A percentile compares a stretch with the other conserved stretches of the same genome.
Conservation (phyloP, 1,139 yeast species). For the Scheffersomyces parashehatae region DNA sequence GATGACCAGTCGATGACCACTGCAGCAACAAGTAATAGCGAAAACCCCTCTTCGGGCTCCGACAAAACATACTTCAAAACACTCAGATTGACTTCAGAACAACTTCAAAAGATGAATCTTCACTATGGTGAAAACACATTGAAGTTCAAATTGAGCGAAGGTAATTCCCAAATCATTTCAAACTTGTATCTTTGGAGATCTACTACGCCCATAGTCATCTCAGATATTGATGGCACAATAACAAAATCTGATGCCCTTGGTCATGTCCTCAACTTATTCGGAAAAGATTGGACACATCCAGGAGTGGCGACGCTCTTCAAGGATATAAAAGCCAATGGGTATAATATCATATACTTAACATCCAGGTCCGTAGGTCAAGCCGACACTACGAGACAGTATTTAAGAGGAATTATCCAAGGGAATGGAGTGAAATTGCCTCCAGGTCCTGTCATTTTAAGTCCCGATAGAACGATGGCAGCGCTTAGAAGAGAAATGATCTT, state of each 20-base stretch:
- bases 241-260: conserved; percentile 98
- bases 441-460: conserved; percentile 95
- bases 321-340: conserved; percentile 85
- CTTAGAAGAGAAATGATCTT: conserved; percentile 85
- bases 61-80: conserved; percentile 70
- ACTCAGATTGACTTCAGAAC: conserved; percentile 87
- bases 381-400: conserved; percentile 84
- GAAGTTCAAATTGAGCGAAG: conserved; percentile 76
- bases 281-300: conserved; percentile 97
- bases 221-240: conserved; percentile 98
- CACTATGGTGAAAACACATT: conserved; percentile 79
- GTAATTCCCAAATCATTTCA: conserved; percentile 74
- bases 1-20: conserved; percentile 7
- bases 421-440: conserved; percentile 70
- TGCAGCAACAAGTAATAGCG: background rate
- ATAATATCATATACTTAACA: conserved; percentile 88
- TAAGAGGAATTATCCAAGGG: conserved; percentile 73
- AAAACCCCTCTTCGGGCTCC: conserved; percentile 12
- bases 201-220: conserved; percentile 85
- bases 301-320: conserved; percentile 92
- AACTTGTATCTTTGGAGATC: conserved; percentile 83
- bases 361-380: conserved; percentile 97
- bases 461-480: conserved; percentile 97
- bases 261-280: conserved; percentile 89
- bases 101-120: conserved; percentile 70